Evolutionary conservation across 768 basidiomycete species (phyloP).

Genomic region (Mycena chlorophos): DNA sequence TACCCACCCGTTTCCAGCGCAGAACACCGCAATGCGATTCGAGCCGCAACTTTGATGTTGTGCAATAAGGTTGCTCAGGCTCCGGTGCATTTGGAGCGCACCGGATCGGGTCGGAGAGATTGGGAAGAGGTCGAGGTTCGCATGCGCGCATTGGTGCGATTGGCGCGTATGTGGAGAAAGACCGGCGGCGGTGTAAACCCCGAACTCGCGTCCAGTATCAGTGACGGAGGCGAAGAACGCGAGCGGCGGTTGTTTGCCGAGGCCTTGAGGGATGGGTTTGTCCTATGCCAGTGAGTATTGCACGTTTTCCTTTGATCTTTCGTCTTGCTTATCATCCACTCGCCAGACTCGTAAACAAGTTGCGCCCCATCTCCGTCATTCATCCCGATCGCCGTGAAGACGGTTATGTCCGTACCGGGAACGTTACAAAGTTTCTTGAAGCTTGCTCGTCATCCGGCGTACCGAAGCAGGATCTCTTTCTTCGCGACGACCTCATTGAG

Average conservation of each 20-base stretch:
- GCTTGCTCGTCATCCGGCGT: constrained; percentile 35
- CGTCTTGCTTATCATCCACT: background rate
- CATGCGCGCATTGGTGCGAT: constrained; percentile 55
- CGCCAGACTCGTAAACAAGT: constrained; percentile 56
- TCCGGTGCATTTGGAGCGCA: constrained; percentile 54
- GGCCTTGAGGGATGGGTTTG: constrained; percentile 59
- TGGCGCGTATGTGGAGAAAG: constrained; percentile 81
- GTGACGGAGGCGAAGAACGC: constrained; percentile 30
- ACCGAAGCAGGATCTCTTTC: constrained; percentile 44
- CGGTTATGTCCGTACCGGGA: too few species aligned
- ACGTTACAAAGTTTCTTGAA: constrained; percentile 55
- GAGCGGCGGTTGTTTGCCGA: constrained; percentile 43
- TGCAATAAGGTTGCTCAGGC: constrained; percentile 67
- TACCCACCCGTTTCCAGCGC: constrained; percentile 53
- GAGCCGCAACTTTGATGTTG: constrained; percentile 60
- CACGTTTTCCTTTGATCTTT: constrained; percentile 29
- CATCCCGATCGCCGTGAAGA: constrained; percentile 50
- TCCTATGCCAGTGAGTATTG: constrained; percentile 78
- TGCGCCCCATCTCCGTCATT: constrained; percentile 44
- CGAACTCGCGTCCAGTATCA: constrained; percentile 38
- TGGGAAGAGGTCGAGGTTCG: constrained; percentile 78
- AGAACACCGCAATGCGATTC: constrained; percentile 67
- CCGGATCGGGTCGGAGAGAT: constrained; percentile 51
- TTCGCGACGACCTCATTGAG: constrained; percentile 49
- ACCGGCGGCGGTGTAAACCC: constrained; percentile 49